A percentile compares a stretch with the other conserved stretches of the same genome.
Conservation (phyloP, 495 filamentous ascomycete species). For the Annulohypoxylon stygium region DNA sequence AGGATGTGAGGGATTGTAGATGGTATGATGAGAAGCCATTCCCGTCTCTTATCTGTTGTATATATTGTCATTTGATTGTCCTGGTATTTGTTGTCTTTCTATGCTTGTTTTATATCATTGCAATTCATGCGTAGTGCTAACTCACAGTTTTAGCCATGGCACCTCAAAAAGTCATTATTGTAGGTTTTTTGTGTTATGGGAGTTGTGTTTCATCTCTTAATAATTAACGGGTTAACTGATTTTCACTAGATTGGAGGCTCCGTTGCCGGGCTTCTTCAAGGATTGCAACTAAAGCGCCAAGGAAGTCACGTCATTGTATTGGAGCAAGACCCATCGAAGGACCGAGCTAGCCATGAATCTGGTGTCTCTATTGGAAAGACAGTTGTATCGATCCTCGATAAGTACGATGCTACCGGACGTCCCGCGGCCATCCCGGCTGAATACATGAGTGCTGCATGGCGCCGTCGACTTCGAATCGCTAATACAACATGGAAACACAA, state of each 20-base stretch:
- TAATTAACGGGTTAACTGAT: not conserved
- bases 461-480: not conserved
- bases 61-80: no score
- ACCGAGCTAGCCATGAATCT: slow-evolving; percentile 3
- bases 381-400: slow-evolving; percentile 1
- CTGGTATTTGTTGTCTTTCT: no score
- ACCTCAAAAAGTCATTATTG: slow-evolving; percentile 3
- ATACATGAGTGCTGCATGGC: slow-evolving; percentile 10
- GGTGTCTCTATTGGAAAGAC: slow-evolving; percentile 3
- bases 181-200: not conserved
- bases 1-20: no score
- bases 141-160: not conserved
- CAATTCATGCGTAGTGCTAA: not conserved
- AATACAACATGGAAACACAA: slow-evolving; percentile 4
- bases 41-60: no score
- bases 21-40: no score
- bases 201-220: not conserved
- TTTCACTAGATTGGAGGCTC: not conserved
- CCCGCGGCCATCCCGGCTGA: not conserved
- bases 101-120: not conserved
- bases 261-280: slow-evolving; percentile 4
- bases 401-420: slow-evolving; percentile 1
- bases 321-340: slow-evolving; percentile 6
- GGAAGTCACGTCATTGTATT: slow-evolving; percentile 1
- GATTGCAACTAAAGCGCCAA: slow-evolving; percentile 5